These are phyloP conservation scores for Starmerella bacillaris DNA, from an alignment of 805 yeast genomes.

Conservation along the genomic window DNA sequence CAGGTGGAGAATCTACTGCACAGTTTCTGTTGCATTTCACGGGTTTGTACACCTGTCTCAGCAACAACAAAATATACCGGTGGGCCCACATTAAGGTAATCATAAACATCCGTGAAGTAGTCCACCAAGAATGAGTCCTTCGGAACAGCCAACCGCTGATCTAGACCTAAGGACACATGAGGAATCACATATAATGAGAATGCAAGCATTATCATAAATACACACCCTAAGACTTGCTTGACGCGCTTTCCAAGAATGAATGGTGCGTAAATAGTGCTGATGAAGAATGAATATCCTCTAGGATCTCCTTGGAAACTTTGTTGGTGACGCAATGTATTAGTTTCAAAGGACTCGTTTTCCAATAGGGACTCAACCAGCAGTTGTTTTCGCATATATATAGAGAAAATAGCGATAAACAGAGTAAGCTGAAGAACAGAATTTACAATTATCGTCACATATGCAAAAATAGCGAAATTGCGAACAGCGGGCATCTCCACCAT, in stretches of 20 bases:
- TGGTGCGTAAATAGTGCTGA: constrained; percentile 45
- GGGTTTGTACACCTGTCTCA: constrained; percentile 41
- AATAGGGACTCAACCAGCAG: constrained; percentile 22
- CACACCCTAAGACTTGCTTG: constrained; percentile 31
- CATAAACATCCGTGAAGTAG: constrained; percentile 61
- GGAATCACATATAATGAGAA: constrained; percentile 56
- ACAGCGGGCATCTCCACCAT: constrained; percentile 91
- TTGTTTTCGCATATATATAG: constrained; percentile 33
- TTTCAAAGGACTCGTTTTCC: constrained; percentile 4
- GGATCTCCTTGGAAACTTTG: constrained; percentile 9
- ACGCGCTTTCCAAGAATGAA: constrained; percentile 32
- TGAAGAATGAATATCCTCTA: constrained; percentile 9
- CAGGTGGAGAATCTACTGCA: constrained; percentile 86
- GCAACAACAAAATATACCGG: constrained; percentile 77
- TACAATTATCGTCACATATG: constrained; percentile 67
- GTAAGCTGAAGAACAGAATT: constrained; percentile 70
- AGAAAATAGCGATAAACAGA: constrained; percentile 49
- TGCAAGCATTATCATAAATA: constrained; percentile 48
- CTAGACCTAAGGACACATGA: constrained; percentile 56
- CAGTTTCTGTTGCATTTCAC: constrained; percentile 47
- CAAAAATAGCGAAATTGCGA: constrained; percentile 74
- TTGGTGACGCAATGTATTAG: constrained; percentile 9
- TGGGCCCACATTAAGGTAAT: constrained; percentile 70
- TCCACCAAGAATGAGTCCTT: constrained; percentile 60
- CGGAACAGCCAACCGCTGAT: constrained; percentile 80